phyloP scores from a whole-genome alignment of 495 filamentous ascomycete genomes.

The Xylaria scruposa region DNA sequence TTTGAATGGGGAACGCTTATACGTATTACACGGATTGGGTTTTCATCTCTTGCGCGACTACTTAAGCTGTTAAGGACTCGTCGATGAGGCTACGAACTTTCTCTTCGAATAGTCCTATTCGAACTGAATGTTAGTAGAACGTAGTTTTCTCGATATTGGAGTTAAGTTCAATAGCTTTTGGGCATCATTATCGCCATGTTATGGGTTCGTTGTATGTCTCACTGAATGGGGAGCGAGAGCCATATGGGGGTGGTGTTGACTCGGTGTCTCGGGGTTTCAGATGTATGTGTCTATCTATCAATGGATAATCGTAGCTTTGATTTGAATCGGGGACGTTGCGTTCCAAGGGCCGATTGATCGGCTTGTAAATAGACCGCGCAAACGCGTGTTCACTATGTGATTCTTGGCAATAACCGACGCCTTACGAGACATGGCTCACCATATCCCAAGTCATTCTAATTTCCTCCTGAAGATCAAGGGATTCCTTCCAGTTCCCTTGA shows the following conservation, averaged over 20 bases:
- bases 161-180: background rate
- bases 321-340: slow-evolving; percentile 5
- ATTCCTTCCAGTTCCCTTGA: background rate
- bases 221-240: background rate
- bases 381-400: background rate
- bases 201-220: background rate
- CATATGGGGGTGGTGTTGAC: background rate
- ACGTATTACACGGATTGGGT: background rate
- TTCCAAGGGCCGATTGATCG: slow-evolving; percentile 21
- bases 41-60: background rate
- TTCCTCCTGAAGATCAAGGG: slow-evolving; percentile 10
- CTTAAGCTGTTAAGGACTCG: background rate
- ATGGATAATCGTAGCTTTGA: background rate
- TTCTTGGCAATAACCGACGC: background rate
- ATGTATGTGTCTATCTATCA: background rate
- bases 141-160: background rate
- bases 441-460: slow-evolving; percentile 11
- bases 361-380: background rate
- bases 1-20: background rate
- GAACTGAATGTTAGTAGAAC: background rate
- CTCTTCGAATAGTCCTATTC: background rate
- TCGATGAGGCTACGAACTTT: background rate
- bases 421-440: slow-evolving; percentile 22
- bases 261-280: background rate
- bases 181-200: background rate